A percentile compares a stretch with the other conserved stretches of the same genome.
phyloP scores from a whole-genome alignment of 345 rosid genomes.

The Hibiscus tridactylites region DNA sequence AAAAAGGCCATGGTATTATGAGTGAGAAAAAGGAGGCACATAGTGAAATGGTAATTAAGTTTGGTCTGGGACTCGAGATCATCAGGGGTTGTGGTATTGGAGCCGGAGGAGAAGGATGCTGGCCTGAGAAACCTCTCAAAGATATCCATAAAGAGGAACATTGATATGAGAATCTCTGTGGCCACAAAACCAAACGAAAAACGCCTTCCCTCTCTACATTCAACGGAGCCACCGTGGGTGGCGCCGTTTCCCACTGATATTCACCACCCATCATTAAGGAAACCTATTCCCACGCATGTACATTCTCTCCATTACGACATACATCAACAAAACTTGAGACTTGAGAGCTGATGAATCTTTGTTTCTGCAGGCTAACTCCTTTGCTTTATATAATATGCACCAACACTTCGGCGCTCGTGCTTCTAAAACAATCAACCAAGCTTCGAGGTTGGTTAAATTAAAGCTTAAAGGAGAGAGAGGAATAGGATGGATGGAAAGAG shows the following conservation, averaged over 20 bases:
- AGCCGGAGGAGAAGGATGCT: constrained; percentile 19
- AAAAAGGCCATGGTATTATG: not conserved
- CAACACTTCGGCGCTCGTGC: not conserved
- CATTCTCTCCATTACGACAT: not conserved
- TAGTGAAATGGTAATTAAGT: too few species aligned
- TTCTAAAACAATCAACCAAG: not conserved
- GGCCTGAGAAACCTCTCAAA: constrained; percentile 66
- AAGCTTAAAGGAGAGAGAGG: not conserved
- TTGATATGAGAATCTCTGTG: constrained; percentile 69
- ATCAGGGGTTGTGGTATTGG: constrained; percentile 8
- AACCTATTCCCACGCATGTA: not conserved
- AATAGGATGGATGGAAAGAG: not conserved
- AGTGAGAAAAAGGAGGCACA: too few species aligned
- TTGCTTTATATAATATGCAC: not conserved
- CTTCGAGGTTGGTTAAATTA: too few species aligned
- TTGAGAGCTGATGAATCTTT: not conserved
- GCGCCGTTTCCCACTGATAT: constrained; percentile 13
- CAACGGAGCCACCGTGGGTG: constrained; percentile 22
- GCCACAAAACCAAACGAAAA: constrained; percentile 76
- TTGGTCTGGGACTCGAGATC: too few species aligned
- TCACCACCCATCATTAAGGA: constrained; percentile 11
- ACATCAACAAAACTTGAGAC: not conserved
- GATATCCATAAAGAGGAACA: constrained; percentile 77
- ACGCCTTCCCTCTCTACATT: constrained; percentile 30
- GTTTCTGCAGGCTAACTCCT: not conserved